Percentiles rank a stretch among this genome's conserved stretches.
phyloP scores from a whole-genome alignment of 257 asterid genomes.

The Fraxinus cuspidata region DNA sequence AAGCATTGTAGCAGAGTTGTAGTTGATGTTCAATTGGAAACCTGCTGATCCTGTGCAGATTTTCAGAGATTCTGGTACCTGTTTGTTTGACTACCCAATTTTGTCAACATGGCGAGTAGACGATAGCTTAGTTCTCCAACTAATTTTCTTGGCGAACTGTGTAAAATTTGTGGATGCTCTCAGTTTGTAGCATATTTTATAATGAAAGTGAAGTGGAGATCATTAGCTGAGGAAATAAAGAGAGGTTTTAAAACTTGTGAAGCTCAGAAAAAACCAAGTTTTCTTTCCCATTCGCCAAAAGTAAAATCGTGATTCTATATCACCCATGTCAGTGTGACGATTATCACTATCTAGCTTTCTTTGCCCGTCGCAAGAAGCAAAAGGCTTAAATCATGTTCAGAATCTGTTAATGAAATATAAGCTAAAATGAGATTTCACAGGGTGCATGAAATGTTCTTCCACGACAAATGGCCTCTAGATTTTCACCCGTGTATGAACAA shows the following conservation, averaged over 20 bases:
- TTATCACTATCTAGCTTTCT: neutral
- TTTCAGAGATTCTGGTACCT: neutral
- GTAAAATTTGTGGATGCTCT: neutral
- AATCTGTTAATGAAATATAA: too few species aligned
- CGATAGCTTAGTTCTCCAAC: neutral
- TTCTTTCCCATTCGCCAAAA: neutral
- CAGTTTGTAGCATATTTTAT: neutral
- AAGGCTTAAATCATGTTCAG: too few species aligned
- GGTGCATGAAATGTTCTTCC: slow-evolving; percentile 96
- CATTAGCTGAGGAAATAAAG: neutral
- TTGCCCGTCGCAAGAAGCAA: neutral
- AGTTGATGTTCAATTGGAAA: neutral
- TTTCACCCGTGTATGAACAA: slow-evolving; percentile 90
- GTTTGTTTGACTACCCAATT: neutral
- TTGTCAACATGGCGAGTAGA: neutral
- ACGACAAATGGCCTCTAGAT: slow-evolving; percentile 88
- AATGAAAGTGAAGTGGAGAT: neutral
- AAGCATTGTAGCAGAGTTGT: neutral
- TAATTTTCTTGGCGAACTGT: too few species aligned
- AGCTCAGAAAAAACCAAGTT: too few species aligned
- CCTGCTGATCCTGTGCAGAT: neutral
- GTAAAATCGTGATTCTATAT: neutral
- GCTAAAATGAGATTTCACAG: slow-evolving; percentile 80
- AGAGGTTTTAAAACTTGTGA: neutral
- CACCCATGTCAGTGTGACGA: neutral